Conservation (phyloP, 768 basidiomycete genomes). For the Mycena floridula region DNA sequence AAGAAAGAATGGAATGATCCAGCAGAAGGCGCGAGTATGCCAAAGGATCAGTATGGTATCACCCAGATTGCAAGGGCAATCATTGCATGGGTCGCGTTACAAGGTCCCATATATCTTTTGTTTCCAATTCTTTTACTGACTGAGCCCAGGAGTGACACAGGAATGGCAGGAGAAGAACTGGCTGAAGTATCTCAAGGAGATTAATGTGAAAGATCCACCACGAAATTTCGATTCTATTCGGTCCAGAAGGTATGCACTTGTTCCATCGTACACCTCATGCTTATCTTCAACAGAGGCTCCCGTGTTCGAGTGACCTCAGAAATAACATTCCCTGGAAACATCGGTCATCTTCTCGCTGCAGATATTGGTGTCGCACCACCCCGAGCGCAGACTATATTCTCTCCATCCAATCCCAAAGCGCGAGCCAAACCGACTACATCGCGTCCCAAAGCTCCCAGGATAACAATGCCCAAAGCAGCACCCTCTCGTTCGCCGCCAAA, state of each 20-base stretch:
- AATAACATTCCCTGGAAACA: constrained; percentile 58
- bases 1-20: constrained; percentile 68
- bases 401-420: background rate
- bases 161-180: constrained; percentile 74
- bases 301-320: constrained; percentile 70
- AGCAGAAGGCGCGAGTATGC: constrained; percentile 42
- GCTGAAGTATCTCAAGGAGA: constrained; percentile 60
- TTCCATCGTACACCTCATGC: background rate
- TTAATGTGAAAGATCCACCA: constrained; percentile 48
- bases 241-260: constrained; percentile 25
- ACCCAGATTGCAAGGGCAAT: constrained; percentile 64
- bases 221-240: constrained; percentile 22
- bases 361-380: constrained; percentile 65
- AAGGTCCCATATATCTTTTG: constrained; percentile 26
- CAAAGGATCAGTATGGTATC: constrained; percentile 55
- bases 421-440: background rate
- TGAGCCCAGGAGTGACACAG: constrained; percentile 49
- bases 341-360: constrained; percentile 72
- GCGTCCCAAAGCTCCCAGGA: no score
- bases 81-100: constrained; percentile 75
- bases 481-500: constrained; percentile 6
- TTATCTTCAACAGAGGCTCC: constrained; percentile 31
- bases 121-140: background rate
- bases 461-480: constrained; percentile 4
- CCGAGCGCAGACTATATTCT: constrained; percentile 24